Evolutionary conservation across 495 filamentous ascomycete genomes (phyloP), one percentile per base, ranked within the genome.

Genomic region (Coniosporium apollinis): DNA sequence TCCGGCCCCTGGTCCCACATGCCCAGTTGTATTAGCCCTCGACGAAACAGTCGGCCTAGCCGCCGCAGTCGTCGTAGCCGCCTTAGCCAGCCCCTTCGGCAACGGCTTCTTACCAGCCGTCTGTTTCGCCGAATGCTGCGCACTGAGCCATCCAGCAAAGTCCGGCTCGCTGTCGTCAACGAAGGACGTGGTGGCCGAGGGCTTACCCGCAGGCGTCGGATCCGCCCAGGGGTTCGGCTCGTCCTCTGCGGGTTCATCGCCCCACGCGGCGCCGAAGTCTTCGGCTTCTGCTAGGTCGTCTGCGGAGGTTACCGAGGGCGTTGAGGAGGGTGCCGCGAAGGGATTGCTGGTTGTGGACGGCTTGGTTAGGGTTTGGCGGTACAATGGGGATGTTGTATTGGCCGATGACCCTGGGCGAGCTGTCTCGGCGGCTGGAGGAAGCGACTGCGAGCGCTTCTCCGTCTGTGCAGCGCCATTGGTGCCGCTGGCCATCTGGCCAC

Each of bases 131-230:
- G 77, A 60, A 14, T 74, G 68, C 55, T 92, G 84, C 11, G 82
- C 83, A 7, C 80, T 82, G 28, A 94, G 55, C 84, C 86, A 92
- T 4, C 82, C 83, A 14, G 84, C 86, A 56, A 94, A 94, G 52
- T 94, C 86, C 1, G 84, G 84, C 48, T 94, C 84, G 20, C 76
- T 74, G 47, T 91, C 82, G 41, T 85, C 80, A 8, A 17, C 9
- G 1, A 32, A 13, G 43, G 47, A 34, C 28, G 49, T 37, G 37
- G 42, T 40, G 13, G 56, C 30, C 17, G 45, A 43, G 1, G 44
- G 43, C 29, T 52, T 58, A 37, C 33, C 19, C 33, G 34, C 50
- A 15, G 44, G 49, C 51, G 8, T 35, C 31, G 22, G n/a, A 7
- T 26, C 29, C 6, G 28, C 18, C n/a, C 29, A 29, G 14, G 33